phyloP scores from a whole-genome alignment of 140 eudicot species.

The Oenanthe javanica region DNA sequence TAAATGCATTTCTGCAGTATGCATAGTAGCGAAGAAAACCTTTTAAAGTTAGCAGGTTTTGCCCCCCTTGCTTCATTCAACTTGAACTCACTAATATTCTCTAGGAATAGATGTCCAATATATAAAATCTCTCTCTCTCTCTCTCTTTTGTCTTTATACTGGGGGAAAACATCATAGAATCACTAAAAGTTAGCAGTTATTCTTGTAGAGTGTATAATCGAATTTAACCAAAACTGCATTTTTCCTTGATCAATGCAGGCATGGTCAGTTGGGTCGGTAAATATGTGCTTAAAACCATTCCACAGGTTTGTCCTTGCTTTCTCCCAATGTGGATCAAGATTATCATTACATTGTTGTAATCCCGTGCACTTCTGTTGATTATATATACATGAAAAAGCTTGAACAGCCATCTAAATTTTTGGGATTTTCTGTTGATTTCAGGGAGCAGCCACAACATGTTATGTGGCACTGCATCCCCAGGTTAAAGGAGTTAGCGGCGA shows the following conservation, averaged over 20 bases:
- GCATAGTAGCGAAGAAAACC: neutral
- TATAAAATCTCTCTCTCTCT: neutral
- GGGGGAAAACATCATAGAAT: neutral
- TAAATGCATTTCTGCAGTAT: neutral
- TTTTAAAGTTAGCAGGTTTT: neutral
- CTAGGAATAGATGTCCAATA: neutral
- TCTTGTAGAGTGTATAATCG: neutral
- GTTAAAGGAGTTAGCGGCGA: conserved; percentile 65
- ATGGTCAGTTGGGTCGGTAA: conserved; percentile 24
- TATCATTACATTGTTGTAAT: neutral
- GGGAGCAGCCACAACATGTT: conserved; percentile 91
- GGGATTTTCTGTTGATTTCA: conserved; percentile 6
- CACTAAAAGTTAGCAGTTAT: neutral
- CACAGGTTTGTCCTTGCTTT: conserved; percentile 34
- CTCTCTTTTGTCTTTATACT: neutral
- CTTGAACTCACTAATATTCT: neutral
- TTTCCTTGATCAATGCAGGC: conserved; percentile 29
- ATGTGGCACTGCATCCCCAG: conserved; percentile 65
- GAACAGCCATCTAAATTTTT: neutral
- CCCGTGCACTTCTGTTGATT: neutral
- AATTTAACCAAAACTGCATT: neutral
- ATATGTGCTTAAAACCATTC: conserved; percentile 45
- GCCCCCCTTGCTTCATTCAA: neutral
- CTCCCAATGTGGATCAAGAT: neutral
- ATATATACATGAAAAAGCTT: neutral